These are phyloP conservation scores for Pichia sp. DNA, from an alignment of 1,139 yeast species.

Conservation along the genomic window DNA sequence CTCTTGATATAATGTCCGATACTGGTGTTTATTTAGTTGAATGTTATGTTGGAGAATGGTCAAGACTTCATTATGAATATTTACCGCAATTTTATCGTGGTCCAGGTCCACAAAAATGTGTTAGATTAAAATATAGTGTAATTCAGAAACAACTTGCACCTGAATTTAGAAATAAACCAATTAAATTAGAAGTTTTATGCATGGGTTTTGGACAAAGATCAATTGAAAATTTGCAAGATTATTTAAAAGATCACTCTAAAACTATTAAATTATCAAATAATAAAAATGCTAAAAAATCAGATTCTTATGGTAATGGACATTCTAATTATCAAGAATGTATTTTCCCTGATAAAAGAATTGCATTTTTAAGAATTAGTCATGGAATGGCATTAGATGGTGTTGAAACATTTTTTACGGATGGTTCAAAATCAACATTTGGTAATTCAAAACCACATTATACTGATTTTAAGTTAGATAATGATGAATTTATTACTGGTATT, in stretches of 20 bases:
- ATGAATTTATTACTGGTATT: conserved; percentile 57
- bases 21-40: conserved; percentile 75
- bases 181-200: conserved; percentile 46
- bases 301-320: conserved; percentile 21
- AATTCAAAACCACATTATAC: conserved; percentile 50
- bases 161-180: conserved; percentile 36
- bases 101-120: conserved; percentile 48
- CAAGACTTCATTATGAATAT: conserved; percentile 57
- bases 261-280: conserved; percentile 16
- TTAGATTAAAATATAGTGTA: conserved; percentile 45
- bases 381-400: conserved; percentile 82
- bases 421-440: conserved; percentile 42
- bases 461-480: conserved; percentile 49
- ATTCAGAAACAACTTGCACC: conserved; percentile 40
- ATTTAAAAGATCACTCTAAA: conserved; percentile 17
- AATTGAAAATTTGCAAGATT: conserved; percentile 40
- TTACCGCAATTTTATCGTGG: conserved; percentile 54
- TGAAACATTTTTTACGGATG: conserved; percentile 31
- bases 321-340: conserved; percentile 22
- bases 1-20: conserved; percentile 42
- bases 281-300: conserved; percentile 20
- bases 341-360: conserved; percentile 30
- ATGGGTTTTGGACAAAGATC: conserved; percentile 36
- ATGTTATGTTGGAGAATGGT: conserved; percentile 53
- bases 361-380: conserved; percentile 53